These are phyloP conservation scores for Ceratocystis ficicola DNA, from an alignment of 2,329 filamentous ascomycete species.

Conservation along the genomic window DNA sequence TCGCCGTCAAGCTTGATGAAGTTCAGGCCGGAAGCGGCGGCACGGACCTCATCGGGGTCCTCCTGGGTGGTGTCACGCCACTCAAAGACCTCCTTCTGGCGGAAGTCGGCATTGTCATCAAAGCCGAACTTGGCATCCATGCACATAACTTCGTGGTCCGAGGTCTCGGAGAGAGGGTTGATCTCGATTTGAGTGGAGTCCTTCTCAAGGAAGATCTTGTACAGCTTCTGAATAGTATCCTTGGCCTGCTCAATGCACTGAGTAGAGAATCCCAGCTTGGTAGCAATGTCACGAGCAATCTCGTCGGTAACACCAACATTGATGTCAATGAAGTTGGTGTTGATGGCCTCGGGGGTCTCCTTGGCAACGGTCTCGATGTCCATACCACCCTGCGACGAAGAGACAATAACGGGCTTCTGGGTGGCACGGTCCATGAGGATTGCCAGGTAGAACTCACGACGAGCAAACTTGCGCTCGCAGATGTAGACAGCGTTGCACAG, in stretches of 20 bases:
- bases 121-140: slow-evolving; percentile 99
- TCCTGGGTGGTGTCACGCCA: slow-evolving; percentile 94
- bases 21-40: slow-evolving; percentile 87
- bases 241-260: slow-evolving; percentile 94
- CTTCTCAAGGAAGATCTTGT: slow-evolving; percentile 97
- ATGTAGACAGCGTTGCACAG: slow-evolving; percentile 98
- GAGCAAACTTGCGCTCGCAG: slow-evolving; percentile 98
- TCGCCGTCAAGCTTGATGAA: slow-evolving; percentile 99
- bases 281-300: slow-evolving; percentile 79
- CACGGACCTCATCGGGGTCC: slow-evolving; percentile 94
- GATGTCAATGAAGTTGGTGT: slow-evolving; percentile 87
- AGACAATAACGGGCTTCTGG: slow-evolving; percentile 89
- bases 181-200: slow-evolving; percentile 99
- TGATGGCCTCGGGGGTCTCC: slow-evolving; percentile 92
- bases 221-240: slow-evolving; percentile 95
- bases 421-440: slow-evolving; percentile 93
- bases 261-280: slow-evolving; percentile 90
- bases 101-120: slow-evolving; percentile 97
- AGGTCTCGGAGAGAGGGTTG: slow-evolving; percentile 96
- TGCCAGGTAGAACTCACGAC: slow-evolving; percentile 96
- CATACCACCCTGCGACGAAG: slow-evolving; percentile 97
- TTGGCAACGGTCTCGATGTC: slow-evolving; percentile 98
- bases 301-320: slow-evolving; percentile 91
- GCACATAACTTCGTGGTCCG: slow-evolving; percentile 92
- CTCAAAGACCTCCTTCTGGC: slow-evolving; percentile 89